Evolutionary conservation across 495 filamentous ascomycete species (phyloP), one percentile per base, ranked within the genome.

Genomic region (Poronia punctata): DNA sequence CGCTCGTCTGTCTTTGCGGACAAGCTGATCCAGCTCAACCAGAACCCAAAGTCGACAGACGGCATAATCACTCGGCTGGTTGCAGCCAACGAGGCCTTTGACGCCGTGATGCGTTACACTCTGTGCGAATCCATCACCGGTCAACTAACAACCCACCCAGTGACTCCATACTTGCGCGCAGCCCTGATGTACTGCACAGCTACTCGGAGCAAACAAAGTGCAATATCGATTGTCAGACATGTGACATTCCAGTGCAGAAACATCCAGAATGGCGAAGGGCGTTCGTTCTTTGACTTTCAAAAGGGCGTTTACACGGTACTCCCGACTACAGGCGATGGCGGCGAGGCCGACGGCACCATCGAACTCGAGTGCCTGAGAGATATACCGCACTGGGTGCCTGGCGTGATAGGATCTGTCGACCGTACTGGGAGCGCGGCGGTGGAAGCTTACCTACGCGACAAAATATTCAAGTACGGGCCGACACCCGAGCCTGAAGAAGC

Each of bases 311-410:
- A 64, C 22, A 44, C 48, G 1, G 49, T 40, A 11, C 50, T n/a
- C n/a, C n/a, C n/a, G n/a, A n/a, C n/a, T n/a, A n/a, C n/a, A n/a
- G n/a, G 53, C 18, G 54, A 39, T 28, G 54, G 53, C 11, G 53
- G 53, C 4, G 54, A 66, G 26, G 28, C 34, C 9, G 38, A 17
- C 11, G 46, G 59, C 11, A 46, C 48, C 1, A 56, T 67, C 18
- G 40, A 50, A 12, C 4, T 60, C 12, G 37, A 50, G 10, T 43
- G 58, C 8, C 61, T 80, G n/a, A 65, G 75, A 6, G 67, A 62
- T 12, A 57, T 87, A 8, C 68, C 74, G 0, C 59, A 71, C 23
- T 88, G 83, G 81, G 79, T 68, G 1, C 85, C 86, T 6, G 71
- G 77, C 2, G 53, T 92, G 18, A 67, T 88, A 14, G 74, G 75